Conservation (phyloP, 2,329 filamentous ascomycete genomes). For the Alternaria gaisen region DNA sequence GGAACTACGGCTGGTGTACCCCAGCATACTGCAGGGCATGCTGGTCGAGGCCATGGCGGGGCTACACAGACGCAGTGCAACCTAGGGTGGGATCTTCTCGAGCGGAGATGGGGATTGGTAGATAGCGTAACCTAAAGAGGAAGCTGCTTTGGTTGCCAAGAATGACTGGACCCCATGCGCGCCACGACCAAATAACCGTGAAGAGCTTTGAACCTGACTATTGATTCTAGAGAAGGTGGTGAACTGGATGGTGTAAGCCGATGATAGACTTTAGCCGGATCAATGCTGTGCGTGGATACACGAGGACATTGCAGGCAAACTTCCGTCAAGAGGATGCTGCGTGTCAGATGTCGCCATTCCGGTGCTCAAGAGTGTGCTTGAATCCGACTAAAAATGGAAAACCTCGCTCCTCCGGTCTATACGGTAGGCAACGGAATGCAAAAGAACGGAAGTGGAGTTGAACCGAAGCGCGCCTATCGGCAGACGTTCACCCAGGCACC, state of each 20-base stretch:
- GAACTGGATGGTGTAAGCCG: conserved; percentile 8
- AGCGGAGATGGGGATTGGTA: conserved; percentile 17
- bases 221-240: conserved; percentile 5
- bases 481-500: background rate
- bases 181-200: conserved; percentile 14
- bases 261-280: conserved; percentile 10
- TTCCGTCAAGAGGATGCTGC: conserved; percentile 3
- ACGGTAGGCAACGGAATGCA: background rate
- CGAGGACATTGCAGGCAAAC: background rate
- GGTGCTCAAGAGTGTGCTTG: background rate
- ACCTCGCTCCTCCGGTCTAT: background rate
- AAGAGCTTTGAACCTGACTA: conserved; percentile 5
- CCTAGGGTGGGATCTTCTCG: conserved; percentile 5
- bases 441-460: background rate
- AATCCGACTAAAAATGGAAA: background rate
- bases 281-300: background rate
- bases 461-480: background rate
- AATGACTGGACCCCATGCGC: conserved; percentile 13
- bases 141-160: conserved; percentile 32
- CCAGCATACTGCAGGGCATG: conserved; percentile 13
- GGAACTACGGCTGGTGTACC: conserved; percentile 18
- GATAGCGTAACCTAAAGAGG: conserved; percentile 24
- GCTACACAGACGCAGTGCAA: conserved; percentile 7
- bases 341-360: background rate
- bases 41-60: conserved; percentile 13